Conservation (phyloP, 495 filamentous ascomycete species). For the Tuber microsphaerosporum region DNA sequence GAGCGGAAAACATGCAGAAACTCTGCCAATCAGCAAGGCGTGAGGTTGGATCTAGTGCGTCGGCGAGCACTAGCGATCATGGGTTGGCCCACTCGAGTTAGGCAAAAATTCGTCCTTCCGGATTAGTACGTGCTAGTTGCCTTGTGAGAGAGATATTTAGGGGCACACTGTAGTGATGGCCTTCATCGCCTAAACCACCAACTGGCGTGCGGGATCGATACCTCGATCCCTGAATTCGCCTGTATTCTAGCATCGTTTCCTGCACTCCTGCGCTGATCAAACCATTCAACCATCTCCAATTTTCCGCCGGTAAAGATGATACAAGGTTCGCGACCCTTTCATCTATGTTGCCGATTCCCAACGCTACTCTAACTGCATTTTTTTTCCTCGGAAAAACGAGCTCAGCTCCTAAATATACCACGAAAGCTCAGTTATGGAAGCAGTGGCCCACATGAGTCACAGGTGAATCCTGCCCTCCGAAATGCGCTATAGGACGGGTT, state of each 20-base stretch:
- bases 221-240: neutral
- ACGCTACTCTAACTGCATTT: neutral
- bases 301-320: neutral
- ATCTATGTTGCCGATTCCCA: neutral
- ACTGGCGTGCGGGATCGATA: neutral
- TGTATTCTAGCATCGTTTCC: neutral
- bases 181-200: neutral
- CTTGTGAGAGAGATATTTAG: neutral
- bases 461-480: neutral
- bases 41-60: neutral
- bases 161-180: neutral
- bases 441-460: neutral
- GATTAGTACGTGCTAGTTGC: neutral
- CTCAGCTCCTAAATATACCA: neutral
- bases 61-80: neutral
- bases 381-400: neutral
- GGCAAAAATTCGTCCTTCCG: neutral
- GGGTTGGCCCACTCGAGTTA: neutral
- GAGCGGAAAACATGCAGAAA: neutral
- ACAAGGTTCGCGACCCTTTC: neutral
- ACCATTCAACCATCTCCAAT: neutral
- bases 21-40: neutral
- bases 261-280: neutral
- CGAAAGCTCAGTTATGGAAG: neutral
- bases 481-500: neutral